A percentile compares a stretch with the other conserved stretches of the same genome.
These are phyloP conservation scores for Cokeromyces recurvatus DNA, from an alignment of 371 early-diverging fungal species.

Conservation along the genomic window DNA sequence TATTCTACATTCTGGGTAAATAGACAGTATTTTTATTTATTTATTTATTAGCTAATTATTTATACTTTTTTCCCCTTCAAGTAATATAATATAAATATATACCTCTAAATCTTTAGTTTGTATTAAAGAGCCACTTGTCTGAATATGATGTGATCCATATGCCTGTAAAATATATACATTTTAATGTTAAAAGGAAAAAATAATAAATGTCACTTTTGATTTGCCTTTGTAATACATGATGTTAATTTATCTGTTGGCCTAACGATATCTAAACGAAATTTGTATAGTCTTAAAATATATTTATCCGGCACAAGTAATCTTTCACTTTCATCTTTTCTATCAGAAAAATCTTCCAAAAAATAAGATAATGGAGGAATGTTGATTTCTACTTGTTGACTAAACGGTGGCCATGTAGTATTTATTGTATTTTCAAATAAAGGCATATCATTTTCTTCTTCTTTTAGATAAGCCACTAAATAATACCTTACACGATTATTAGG, in stretches of 20 bases:
- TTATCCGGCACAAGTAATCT: conserved; percentile 53
- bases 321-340: conserved; percentile 29
- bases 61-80: no score
- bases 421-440: conserved; percentile 6
- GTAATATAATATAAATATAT: no score
- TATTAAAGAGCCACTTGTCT: conserved; percentile 63
- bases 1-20: conserved; percentile 29
- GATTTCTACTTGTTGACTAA: conserved; percentile 15
- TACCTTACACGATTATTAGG: conserved; percentile 70
- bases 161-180: no score
- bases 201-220: no score
- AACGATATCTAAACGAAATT: conserved; percentile 63
- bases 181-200: no score
- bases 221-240: conserved; percentile 72
- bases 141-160: conserved; percentile 66
- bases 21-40: no score
- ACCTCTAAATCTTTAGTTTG: conserved; percentile 49
- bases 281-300: conserved; percentile 59
- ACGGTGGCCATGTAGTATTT: conserved; percentile 54
- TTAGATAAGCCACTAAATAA: conserved; percentile 53
- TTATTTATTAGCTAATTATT: no score
- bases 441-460: conserved; percentile 17
- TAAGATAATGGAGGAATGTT: conserved; percentile 23
- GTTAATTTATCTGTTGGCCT: conserved; percentile 42
- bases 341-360: conserved; percentile 50